A percentile compares a stretch with the other conserved stretches of the same genome.
Conservation (phyloP, 139 green algal genomes). For the Chlamydomonas incerta region DNA sequence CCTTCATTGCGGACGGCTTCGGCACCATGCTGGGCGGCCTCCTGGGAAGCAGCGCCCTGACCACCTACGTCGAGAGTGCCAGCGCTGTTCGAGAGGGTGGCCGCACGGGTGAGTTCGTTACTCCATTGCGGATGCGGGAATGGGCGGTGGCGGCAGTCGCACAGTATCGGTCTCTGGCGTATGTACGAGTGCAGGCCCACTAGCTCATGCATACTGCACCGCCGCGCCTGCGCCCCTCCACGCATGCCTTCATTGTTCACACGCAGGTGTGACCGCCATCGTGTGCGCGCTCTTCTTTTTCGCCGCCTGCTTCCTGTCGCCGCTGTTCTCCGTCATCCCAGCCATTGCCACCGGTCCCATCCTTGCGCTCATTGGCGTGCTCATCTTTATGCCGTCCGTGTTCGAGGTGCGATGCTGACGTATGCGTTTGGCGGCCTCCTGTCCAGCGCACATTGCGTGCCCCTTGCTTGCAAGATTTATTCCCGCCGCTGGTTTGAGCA, state of each 20-base stretch:
- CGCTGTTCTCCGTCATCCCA: constrained; percentile 51
- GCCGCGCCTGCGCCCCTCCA: too few species aligned
- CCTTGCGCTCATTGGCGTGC: constrained; percentile 55
- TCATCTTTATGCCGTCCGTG: constrained; percentile 68
- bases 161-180: too few species aligned
- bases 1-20: constrained; percentile 59
- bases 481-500: too few species aligned
- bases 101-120: constrained; percentile 57
- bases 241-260: too few species aligned
- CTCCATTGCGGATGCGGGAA: too few species aligned
- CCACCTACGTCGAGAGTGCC: constrained; percentile 66
- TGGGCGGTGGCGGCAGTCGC: too few species aligned
- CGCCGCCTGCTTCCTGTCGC: constrained; percentile 39
- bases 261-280: constrained; percentile 56
- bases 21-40: constrained; percentile 56
- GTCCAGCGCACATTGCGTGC: too few species aligned
- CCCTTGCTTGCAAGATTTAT: too few species aligned
- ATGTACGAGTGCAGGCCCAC: too few species aligned
- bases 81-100: constrained; percentile 64
- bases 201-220: too few species aligned
- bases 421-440: too few species aligned
- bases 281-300: constrained; percentile 58
- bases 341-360: constrained; percentile 67
- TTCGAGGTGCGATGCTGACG: not conserved
- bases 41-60: constrained; percentile 59